These are phyloP conservation scores for Cardamine chenopodiifolia DNA, from an alignment of 345 rosid genomes.

Conservation along the genomic window DNA sequence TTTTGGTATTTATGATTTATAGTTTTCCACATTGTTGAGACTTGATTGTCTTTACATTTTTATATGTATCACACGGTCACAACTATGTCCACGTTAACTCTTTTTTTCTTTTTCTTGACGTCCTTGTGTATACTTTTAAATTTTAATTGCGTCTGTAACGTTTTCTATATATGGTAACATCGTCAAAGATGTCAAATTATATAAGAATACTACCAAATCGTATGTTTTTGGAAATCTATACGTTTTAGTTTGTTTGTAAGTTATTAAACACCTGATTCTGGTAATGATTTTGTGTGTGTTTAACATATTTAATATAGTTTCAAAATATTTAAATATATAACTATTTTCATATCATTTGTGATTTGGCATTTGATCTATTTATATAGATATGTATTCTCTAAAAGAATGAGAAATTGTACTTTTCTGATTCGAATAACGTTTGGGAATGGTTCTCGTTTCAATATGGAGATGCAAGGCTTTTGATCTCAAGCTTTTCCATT, in stretches of 20 bases:
- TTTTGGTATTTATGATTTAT: slow-evolving; percentile 53
- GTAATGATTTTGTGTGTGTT: too few species aligned
- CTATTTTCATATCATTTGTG: neutral
- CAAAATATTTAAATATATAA: neutral
- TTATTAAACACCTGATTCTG: too few species aligned
- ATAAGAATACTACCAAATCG: too few species aligned
- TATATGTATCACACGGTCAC: neutral
- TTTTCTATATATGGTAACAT: neutral
- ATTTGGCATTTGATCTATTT: neutral
- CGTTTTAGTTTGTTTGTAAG: too few species aligned
- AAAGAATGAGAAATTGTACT: too few species aligned
- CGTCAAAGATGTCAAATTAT: neutral
- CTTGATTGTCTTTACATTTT: too few species aligned
- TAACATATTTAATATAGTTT: neutral
- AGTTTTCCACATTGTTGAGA: slow-evolving; percentile 21
- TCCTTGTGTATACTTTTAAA: neutral
- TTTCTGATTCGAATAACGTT: neutral
- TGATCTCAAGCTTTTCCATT: too few species aligned
- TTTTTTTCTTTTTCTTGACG: neutral
- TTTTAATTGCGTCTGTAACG: neutral
- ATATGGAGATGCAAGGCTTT: neutral
- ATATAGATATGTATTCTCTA: too few species aligned
- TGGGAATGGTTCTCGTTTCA: neutral
- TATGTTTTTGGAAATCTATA: too few species aligned
- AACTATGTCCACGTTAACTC: neutral